Conservation (phyloP, 2,329 filamentous ascomycete genomes). For the Penicillium sp. region DNA sequence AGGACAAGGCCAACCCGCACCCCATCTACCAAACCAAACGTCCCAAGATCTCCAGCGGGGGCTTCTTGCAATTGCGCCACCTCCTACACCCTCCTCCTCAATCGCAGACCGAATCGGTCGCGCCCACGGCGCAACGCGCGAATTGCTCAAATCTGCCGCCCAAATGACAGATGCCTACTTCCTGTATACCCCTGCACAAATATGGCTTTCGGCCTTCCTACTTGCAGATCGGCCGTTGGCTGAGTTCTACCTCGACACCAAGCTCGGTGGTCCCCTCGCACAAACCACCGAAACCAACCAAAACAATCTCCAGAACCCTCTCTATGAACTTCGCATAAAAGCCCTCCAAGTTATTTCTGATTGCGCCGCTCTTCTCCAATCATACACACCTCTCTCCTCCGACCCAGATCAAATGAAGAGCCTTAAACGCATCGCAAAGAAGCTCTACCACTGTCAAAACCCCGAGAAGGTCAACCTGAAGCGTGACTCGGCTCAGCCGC, state of each 20-base stretch:
- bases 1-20: constrained; percentile 50
- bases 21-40: constrained; percentile 31
- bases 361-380: constrained; percentile 41
- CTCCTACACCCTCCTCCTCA: constrained; percentile 27
- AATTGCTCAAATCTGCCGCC: constrained; percentile 73
- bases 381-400: constrained; percentile 38
- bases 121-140: constrained; percentile 71
- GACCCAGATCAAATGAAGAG: constrained; percentile 44
- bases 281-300: constrained; percentile 5
- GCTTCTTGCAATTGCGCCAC: constrained; percentile 32
- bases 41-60: constrained; percentile 30
- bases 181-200: constrained; percentile 90
- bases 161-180: constrained; percentile 95
- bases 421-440: constrained; percentile 49
- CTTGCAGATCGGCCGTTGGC: constrained; percentile 63
- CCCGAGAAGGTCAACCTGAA: constrained; percentile 49
- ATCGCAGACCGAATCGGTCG: constrained; percentile 51
- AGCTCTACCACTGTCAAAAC: constrained; percentile 50
- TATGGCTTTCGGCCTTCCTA: constrained; percentile 78
- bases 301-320: constrained; percentile 18
- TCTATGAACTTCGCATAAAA: constrained; percentile 37
- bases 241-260: constrained; percentile 46
- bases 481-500: constrained; percentile 35
- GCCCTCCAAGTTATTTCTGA: constrained; percentile 37
- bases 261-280: constrained; percentile 33